These are phyloP conservation scores for Fusarium dimerum DNA, from an alignment of 2,329 filamentous ascomycete species.

Conservation along the genomic window DNA sequence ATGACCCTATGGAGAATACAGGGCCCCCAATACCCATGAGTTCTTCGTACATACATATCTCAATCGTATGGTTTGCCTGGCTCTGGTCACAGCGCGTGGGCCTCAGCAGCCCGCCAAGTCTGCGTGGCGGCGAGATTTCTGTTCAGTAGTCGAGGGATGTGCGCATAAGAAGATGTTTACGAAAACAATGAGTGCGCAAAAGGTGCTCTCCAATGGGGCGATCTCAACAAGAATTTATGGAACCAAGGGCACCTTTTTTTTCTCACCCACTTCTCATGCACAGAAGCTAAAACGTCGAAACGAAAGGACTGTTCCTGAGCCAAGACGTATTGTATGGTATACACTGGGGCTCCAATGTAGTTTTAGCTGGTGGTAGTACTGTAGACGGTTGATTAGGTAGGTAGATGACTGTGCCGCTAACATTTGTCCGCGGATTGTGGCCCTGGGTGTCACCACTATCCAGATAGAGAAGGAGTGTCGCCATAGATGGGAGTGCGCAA, in stretches of 20 bases:
- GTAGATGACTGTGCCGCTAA: background rate
- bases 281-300: background rate
- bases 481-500: background rate
- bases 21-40: too few species aligned
- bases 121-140: conserved; percentile 17
- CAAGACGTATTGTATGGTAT: background rate
- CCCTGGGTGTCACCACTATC: background rate
- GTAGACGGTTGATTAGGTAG: too few species aligned
- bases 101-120: conserved; percentile 17
- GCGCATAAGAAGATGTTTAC: conserved; percentile 8
- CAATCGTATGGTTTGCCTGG: background rate
- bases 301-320: background rate
- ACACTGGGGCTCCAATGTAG: background rate
- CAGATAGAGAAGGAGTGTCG: background rate
- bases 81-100: background rate
- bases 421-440: background rate
- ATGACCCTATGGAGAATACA: background rate
- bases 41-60: background rate
- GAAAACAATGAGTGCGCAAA: background rate
- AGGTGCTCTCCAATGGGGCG: background rate
- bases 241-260: too few species aligned
- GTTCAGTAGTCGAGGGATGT: conserved; percentile 12
- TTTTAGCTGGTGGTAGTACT: background rate
- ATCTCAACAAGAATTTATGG: background rate
- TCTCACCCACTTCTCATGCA: background rate